Evolutionary conservation across 1,284 basidiomycete genomes (phyloP).

Genomic region (Laetiporus sulphureus): DNA sequence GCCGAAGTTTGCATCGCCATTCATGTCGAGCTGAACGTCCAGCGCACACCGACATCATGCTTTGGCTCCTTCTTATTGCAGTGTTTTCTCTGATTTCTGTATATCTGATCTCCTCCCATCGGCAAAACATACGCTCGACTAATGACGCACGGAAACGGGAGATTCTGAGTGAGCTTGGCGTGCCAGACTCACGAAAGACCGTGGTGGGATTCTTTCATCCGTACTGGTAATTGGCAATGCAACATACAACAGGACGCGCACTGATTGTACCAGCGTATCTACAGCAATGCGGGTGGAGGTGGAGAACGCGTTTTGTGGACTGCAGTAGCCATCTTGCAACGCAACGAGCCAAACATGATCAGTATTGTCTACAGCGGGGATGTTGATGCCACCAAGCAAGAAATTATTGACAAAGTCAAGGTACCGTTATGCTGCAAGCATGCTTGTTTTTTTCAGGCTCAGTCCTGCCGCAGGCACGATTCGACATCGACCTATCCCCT

Average conservation of each 20-base stretch:
- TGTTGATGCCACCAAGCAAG: slow-evolving; percentile 67
- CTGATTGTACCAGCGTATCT: too few species aligned
- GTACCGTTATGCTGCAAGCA: slow-evolving; percentile 31
- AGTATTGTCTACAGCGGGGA: slow-evolving; percentile 92
- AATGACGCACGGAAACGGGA: slow-evolving; percentile 1
- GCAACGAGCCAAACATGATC: slow-evolving; percentile 63
- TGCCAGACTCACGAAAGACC: slow-evolving; percentile 22
- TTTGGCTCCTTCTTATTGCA: too few species aligned
- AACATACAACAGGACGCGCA: too few species aligned
- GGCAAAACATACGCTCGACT: too few species aligned
- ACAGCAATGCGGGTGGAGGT: slow-evolving; percentile 93
- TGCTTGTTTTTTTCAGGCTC: background rate
- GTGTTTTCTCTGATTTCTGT: too few species aligned
- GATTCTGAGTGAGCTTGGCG: slow-evolving; percentile 7
- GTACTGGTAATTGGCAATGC: slow-evolving; percentile 73
- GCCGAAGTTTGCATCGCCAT: too few species aligned
- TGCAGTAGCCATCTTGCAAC: slow-evolving; percentile 77
- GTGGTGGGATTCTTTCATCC: slow-evolving; percentile 92
- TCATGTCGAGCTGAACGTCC: too few species aligned
- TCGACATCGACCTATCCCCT: slow-evolving; percentile 73
- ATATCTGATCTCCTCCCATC: too few species aligned
- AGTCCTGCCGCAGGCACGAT: slow-evolving; percentile 53
- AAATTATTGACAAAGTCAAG: slow-evolving; percentile 80
- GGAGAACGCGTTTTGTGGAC: slow-evolving; percentile 97
- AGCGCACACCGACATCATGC: background rate